These are phyloP conservation scores for Kodamaea anthophila DNA, from an alignment of 1,139 yeast genomes.

Conservation along the genomic window DNA sequence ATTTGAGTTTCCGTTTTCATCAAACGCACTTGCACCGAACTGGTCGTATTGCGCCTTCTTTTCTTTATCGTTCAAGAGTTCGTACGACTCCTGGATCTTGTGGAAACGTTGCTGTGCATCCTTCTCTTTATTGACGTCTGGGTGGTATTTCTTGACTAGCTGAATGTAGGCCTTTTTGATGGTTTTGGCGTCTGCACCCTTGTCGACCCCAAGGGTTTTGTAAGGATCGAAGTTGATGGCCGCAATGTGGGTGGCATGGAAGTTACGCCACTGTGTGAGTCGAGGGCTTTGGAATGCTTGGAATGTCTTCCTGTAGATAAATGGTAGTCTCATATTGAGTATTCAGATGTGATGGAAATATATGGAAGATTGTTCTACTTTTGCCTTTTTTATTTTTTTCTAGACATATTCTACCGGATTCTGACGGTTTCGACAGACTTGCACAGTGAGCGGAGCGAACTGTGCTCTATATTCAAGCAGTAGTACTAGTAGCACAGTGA, in stretches of 20 bases:
- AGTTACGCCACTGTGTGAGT: conserved; percentile 8
- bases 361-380: too few relatives aligned
- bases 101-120: conserved; percentile 88
- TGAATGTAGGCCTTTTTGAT: conserved; percentile 93
- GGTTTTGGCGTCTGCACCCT: conserved; percentile 67
- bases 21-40: conserved; percentile 84
- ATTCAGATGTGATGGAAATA: too few relatives aligned
- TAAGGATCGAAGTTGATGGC: conserved; percentile 67
- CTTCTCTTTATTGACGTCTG: conserved; percentile 89
- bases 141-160: conserved; percentile 90
- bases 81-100: conserved; percentile 91
- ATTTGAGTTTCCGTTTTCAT: conserved; percentile 54
- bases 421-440: too few relatives aligned
- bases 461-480: too few relatives aligned
- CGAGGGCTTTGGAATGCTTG: conserved; percentile 1
- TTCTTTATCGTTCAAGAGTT: conserved; percentile 77
- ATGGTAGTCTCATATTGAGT: conserved; percentile 4
- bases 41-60: conserved; percentile 90
- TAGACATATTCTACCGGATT: too few relatives aligned
- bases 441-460: too few relatives aligned
- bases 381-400: too few relatives aligned
- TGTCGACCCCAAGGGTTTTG: conserved; percentile 69
- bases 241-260: conserved; percentile 20
- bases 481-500: too few relatives aligned
- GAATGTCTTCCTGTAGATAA: conserved; percentile 4